These are phyloP conservation scores for Acacia crassicarpa DNA, from an alignment of 306 rosid species.

Conservation along the genomic window DNA sequence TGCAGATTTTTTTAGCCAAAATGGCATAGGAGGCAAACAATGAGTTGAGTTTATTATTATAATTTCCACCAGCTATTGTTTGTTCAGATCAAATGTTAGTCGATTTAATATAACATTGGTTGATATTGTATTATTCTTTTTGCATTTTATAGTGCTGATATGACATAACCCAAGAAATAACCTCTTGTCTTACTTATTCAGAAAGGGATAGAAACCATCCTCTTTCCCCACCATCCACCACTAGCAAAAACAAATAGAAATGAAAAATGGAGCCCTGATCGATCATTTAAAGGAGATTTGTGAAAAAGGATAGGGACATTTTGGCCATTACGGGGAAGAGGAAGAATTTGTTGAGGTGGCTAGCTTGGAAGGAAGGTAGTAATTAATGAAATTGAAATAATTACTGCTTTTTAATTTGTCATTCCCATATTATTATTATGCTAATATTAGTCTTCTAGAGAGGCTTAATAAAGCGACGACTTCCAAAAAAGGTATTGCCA, in stretches of 20 bases:
- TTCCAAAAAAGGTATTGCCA: conserved; percentile 22
- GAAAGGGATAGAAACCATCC: too few relatives aligned
- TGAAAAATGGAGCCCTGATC: background rate
- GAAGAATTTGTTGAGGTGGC: too few relatives aligned
- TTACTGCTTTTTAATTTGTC: conserved; percentile 30
- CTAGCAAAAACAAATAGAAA: background rate
- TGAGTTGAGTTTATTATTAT: too few relatives aligned
- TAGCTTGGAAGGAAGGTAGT: conserved; percentile 32
- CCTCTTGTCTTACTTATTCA: too few relatives aligned
- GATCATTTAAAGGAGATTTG: background rate
- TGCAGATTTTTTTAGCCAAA: too few relatives aligned
- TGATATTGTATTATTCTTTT: too few relatives aligned
- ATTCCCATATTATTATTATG: background rate
- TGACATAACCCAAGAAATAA: too few relatives aligned
- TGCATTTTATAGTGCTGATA: too few relatives aligned
- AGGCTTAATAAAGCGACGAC: conserved; percentile 35
- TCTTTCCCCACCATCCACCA: background rate
- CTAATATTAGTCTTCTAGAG: conserved; percentile 27
- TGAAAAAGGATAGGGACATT: conserved; percentile 39
- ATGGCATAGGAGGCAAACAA: too few relatives aligned
- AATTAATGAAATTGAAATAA: conserved; percentile 38
- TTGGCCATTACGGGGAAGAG: conserved; percentile 20
- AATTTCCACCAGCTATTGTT: too few relatives aligned
- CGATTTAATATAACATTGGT: too few relatives aligned
- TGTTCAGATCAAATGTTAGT: too few relatives aligned